phyloP scores from a whole-genome alignment of 306 rosid species.

The Vigna reflexopilosa region DNA sequence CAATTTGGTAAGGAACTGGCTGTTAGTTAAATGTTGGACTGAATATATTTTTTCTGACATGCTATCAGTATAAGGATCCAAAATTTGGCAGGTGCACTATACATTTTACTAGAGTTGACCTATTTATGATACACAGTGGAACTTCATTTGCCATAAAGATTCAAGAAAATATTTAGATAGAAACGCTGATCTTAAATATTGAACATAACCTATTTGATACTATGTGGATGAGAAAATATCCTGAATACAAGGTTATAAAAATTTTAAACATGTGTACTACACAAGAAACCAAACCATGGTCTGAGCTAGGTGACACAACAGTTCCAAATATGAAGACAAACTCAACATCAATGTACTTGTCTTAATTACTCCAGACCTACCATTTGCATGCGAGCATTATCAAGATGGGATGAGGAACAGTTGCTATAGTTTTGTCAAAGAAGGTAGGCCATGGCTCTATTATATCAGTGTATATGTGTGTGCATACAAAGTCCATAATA shows the following conservation, averaged over 20 bases:
- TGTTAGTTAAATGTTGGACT: slow-evolving; percentile 10
- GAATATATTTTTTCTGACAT: slow-evolving; percentile 9
- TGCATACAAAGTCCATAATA: neutral
- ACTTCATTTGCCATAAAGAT: neutral
- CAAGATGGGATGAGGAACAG: slow-evolving; percentile 21
- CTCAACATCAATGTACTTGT: slow-evolving; percentile 32
- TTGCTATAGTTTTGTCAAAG: slow-evolving; percentile 39
- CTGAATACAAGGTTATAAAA: neutral
- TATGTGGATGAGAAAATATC: too few relatives aligned
- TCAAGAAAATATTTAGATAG: slow-evolving; percentile 5
- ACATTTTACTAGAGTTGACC: neutral
- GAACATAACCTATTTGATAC: too few relatives aligned
- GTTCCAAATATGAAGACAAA: neutral
- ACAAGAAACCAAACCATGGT: slow-evolving; percentile 10
- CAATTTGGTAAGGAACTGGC: neutral
- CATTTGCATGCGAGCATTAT: slow-evolving; percentile 32
- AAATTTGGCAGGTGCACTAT: slow-evolving; percentile 31
- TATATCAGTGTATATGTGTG: neutral
- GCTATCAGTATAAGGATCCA: slow-evolving; percentile 20
- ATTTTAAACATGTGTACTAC: neutral
- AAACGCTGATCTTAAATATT: neutral
- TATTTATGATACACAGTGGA: neutral
- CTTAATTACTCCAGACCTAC: slow-evolving; percentile 36
- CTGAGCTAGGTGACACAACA: neutral
- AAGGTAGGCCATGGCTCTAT: slow-evolving; percentile 44